Percentiles rank a stretch among this genome's conserved stretches.
Conservation (phyloP, 192 early-diverging fungal species). For the Thoreauomyces humboldtii region DNA sequence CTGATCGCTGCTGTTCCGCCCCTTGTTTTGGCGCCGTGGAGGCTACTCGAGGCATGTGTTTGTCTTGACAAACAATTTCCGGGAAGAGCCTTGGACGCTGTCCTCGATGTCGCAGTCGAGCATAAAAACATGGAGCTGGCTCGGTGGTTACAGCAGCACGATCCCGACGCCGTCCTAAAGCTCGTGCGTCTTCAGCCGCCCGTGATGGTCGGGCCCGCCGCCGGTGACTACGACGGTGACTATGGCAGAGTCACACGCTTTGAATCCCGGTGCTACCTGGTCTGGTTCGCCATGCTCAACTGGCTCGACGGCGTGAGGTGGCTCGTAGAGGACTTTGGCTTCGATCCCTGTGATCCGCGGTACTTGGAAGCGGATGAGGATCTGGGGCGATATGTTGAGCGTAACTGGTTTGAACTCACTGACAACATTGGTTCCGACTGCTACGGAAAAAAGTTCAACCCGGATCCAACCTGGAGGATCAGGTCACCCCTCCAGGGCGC, state of each 20-base stretch:
- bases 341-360: background rate
- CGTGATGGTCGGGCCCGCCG: background rate
- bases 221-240: too few relatives aligned
- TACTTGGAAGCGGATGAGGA: background rate
- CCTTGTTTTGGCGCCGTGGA: too few relatives aligned
- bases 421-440: background rate
- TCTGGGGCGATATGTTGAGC: background rate
- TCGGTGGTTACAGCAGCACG: background rate
- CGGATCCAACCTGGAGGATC: background rate
- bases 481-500: too few relatives aligned
- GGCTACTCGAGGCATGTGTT: background rate
- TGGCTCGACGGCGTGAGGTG: background rate
- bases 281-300: background rate
- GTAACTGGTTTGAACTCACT: background rate
- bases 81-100: background rate
- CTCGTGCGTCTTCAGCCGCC: background rate
- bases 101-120: background rate
- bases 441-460: background rate
- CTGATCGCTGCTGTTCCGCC: too few relatives aligned
- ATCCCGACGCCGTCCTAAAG: background rate
- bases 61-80: background rate
- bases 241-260: background rate
- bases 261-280: background rate
- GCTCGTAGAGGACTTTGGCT: background rate
- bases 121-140: background rate